Base-by-base conservation (phyloP, 2,329 filamentous ascomycete genomes). In the Alternaria ethzedia region DNA sequence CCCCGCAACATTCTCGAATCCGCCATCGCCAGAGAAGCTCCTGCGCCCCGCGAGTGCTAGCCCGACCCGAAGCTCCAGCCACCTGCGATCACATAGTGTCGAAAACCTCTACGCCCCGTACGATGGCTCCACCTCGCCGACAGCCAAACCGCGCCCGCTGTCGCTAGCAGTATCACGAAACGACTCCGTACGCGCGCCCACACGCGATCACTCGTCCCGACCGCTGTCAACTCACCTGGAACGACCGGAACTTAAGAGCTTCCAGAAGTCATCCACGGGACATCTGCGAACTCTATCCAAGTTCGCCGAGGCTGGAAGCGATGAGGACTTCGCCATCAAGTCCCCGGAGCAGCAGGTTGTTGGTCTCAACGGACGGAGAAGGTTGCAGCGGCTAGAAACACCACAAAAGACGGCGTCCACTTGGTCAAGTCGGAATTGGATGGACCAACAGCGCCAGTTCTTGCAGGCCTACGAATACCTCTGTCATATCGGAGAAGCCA, bases 391-490 rank as follows among this genome's bases (percentile, higher is more conserved):
- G 67, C 86, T 87, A 25, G 86, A 83, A 20, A 80, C 82, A 55
- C 82, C 81, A 57, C 87, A 87, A 66, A 88, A 86, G 69, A 82
- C 82, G 17, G 80, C 83, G 21, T 81, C 84, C 46, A 82, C 85
- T 52, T 96, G 94, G 90, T 89, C 92, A 67, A 90, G 90, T 20
- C 88, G 92, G 54, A 97, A 95, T 78, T 99, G 96, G 96, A 99
- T 99, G 95, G 96, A 99, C 79, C 96, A 97, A 78, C 95, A 99
- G 78, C 89, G 96, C 25, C 95, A 98, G 78, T 98, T 97, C 75
- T 83, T 99, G 57, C 93, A 97, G 80, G 96, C 96, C 7, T 99
- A 99, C 77, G 96, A 99, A 79, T 99, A 99, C 78, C 90, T 99
- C 41, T 99, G 96, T 78, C 96, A 99, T 77, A 98, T 99, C 69